Base-by-base conservation (phyloP, 495 filamentous ascomycete genomes). In the Talaromyces trachyspermus region DNA sequence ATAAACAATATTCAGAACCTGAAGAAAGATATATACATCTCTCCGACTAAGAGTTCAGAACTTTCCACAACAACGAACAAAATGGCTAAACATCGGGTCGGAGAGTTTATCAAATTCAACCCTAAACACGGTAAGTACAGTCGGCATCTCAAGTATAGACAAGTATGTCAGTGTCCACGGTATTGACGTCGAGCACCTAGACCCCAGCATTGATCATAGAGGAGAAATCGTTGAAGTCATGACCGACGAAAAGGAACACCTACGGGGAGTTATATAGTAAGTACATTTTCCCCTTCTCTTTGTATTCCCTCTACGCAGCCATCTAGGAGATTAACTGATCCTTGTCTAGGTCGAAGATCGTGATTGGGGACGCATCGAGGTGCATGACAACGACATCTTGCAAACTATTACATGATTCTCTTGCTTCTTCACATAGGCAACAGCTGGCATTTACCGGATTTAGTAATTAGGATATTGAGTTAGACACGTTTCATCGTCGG, bases 181-280 rank as follows among this genome's bases (percentile, higher is more conserved):
- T 10, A 32, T n/a, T n/a, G 14, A 32, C 10, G 3, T n/a, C 10
- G 17, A 39, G 18, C 23, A 7, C 9, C 15, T 4, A 46, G 43
- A 46, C n/a, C 43, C 43, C 43, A 24, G 22, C 18, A 23, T 46
- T 26, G 43, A 46, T 46, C 43, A 46, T 25, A 46, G 26, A 36
- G 43, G 43, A 12, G 32, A 35, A 11, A 46, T 46, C n/a, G 20
- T 22, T 10, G 14, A 24, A 22, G 43, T 46, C 18, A 22, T 46
- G 27, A 46, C 24, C 19, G 29, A 46, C 17, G 43, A 20, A 30
- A 36, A 46, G 18, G 43, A n/a, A 30, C 22, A 17, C 26, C 43
- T 35, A 27, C 23, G 22, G 43, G 43, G n/a, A 27, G 17, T 33
- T 46, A 46, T 17, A 14, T 46, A 17, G 43, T 46, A 5, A 33